phyloP scores from a whole-genome alignment of 805 yeast genomes.

The Saturnispora dispora region DNA sequence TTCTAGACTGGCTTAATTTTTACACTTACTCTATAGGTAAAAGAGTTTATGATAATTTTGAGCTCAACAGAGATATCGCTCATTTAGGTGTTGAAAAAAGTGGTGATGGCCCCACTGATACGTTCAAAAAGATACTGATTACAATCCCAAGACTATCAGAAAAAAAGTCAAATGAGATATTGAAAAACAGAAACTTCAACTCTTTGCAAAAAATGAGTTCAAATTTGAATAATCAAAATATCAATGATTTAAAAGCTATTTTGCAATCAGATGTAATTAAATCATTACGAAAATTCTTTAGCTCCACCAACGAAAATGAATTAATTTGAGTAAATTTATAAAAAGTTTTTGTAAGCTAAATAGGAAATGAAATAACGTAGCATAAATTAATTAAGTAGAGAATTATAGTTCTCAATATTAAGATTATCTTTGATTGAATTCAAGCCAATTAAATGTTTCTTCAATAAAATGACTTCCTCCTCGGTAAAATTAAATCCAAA shows the following conservation, averaged over 20 bases:
- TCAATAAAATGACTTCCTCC: conserved; percentile 32
- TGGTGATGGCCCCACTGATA: conserved; percentile 39
- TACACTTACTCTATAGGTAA: conserved; percentile 47
- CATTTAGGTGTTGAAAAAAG: conserved; percentile 48
- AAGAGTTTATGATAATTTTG: conserved; percentile 45
- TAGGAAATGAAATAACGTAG: not conserved
- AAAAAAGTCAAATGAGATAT: conserved; percentile 38
- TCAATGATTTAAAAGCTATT: conserved; percentile 9
- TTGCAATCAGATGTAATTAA: conserved; percentile 41
- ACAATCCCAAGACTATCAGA: conserved; percentile 53
- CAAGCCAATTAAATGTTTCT: conserved; percentile 30
- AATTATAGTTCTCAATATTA: conserved; percentile 44
- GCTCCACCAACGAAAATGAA: conserved; percentile 34
- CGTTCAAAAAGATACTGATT: conserved; percentile 40
- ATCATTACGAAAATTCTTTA: conserved; percentile 39
- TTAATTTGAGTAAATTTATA: not conserved
- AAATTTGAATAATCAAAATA: not conserved
- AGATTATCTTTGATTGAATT: conserved; percentile 39
- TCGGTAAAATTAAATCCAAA: conserved; percentile 38
- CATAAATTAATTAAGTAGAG: conserved; percentile 24
- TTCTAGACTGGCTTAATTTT: conserved; percentile 44
- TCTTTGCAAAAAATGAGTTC: conserved; percentile 8
- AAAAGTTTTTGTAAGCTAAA: not conserved
- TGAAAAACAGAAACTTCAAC: conserved; percentile 17
- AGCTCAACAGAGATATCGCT: conserved; percentile 45